Base-by-base conservation (phyloP, 805 yeast genomes). In the Metschnikowia kofuensis region DNA sequence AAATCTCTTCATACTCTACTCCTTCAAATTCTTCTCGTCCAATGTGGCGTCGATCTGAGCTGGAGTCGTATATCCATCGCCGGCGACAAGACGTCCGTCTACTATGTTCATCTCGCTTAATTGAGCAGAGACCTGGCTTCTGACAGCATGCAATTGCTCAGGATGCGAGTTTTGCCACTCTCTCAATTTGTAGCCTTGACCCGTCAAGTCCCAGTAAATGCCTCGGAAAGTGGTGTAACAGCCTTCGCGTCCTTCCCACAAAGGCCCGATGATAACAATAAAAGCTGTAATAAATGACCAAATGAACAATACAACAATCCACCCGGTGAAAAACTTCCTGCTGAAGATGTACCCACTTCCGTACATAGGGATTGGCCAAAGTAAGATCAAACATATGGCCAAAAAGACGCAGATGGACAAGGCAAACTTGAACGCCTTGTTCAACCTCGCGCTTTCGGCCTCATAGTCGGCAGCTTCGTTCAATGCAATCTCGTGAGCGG, bases 311-410 rank as follows among this genome's bases (percentile, higher is more conserved):
- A 89, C 95, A 35, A 77, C 81, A 42, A 90, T 79, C 96, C 96
- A 90, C 40, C 96, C 96, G 7, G 94, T 87, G 67, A 89, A 90
- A 69, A 88, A 88, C 48, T 65, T 67, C 65, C 80, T 83, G 45
- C 88, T 80, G 68, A 89, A 90, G 37, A 89, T 74, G 62, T 89
- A 89, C 3, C 79, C 76, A 5, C 85, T 62, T 31, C 96, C 97
- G 65, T 85, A 89, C 94, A 90, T 85, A 55, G 97, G 96, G 89
- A 89, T 87, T 60, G 97, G 97, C 94, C 95, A 89, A 30, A 89
- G 61, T 27, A 90, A 77, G 31, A 89, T 68, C 43, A 89, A 69
- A 41, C 84, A 74, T 8, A 88, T 56, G 6, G 89, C 82, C 56
- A 88, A 74, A 38, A 78, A 68, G 2, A 79, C 65, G 63, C 91